A percentile compares a stretch with the other conserved stretches of the same genome.
phyloP scores from a whole-genome alignment of 2,329 filamentous ascomycete genomes.

The Cercospora citrullina region DNA sequence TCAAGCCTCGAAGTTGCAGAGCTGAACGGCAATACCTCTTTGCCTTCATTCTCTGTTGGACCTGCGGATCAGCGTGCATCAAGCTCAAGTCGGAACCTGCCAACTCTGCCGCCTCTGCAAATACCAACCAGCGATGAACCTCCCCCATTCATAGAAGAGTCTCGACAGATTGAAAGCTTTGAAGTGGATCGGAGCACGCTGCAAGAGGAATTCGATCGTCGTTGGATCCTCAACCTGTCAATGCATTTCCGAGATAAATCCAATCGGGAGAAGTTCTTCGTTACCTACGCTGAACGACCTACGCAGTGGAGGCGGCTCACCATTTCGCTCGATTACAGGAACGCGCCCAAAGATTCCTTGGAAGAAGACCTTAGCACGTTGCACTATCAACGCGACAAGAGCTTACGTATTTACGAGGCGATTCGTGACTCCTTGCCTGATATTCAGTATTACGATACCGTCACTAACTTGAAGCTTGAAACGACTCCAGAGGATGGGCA shows the following conservation, averaged over 20 bases:
- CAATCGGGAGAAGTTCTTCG: constrained; percentile 94
- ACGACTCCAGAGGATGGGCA: constrained; percentile 80
- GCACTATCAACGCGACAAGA: constrained; percentile 88
- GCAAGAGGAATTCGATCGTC: constrained; percentile 74
- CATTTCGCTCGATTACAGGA: constrained; percentile 87
- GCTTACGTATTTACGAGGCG: constrained; percentile 86
- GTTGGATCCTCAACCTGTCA: constrained; percentile 94
- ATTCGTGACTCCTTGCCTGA: constrained; percentile 89
- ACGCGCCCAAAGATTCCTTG: constrained; percentile 75
- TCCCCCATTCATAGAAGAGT: constrained; percentile 24
- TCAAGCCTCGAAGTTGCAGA: constrained; percentile 42
- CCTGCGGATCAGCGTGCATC: constrained; percentile 10
- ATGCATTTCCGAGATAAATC: constrained; percentile 97
- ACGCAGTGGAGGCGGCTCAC: constrained; percentile 84
- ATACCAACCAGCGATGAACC: constrained; percentile 24
- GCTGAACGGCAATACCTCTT: constrained; percentile 7
- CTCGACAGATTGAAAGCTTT: constrained; percentile 38
- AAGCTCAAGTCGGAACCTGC: constrained; percentile 15
- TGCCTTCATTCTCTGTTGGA: constrained; percentile 3
- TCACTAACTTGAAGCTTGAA: constrained; percentile 92
- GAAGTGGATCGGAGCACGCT: constrained; percentile 61
- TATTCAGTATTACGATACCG: constrained; percentile 93
- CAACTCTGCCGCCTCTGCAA: constrained; percentile 28
- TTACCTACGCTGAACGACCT: constrained; percentile 83
- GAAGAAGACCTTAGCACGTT: constrained; percentile 78